Conservation (phyloP, 2,329 filamentous ascomycete genomes). For the Chlorencoelia australis region DNA sequence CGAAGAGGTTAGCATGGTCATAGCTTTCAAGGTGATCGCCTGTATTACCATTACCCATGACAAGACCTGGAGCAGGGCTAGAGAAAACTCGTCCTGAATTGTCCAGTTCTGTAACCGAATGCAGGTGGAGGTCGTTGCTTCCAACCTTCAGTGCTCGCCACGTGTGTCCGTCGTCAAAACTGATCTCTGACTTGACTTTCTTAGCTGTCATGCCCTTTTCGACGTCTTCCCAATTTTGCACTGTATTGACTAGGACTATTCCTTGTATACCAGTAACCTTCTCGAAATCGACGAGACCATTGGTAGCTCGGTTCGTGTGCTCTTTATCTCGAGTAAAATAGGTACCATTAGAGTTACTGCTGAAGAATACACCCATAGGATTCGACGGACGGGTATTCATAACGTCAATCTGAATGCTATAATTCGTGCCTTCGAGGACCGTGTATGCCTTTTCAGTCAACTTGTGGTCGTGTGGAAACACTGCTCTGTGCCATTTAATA, state of each 20-base stretch:
- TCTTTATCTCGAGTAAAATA: conserved; percentile 90
- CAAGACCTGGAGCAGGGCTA: conserved; percentile 81
- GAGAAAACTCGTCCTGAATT: conserved; percentile 86
- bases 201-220: conserved; percentile 46
- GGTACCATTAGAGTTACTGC: conserved; percentile 94
- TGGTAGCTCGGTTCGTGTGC: conserved; percentile 74
- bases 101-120: conserved; percentile 77
- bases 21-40: conserved; percentile 65
- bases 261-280: conserved; percentile 88
- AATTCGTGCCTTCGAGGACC: conserved; percentile 89
- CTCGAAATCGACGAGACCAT: conserved; percentile 85
- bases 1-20: conserved; percentile 66
- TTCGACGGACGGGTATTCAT: conserved; percentile 56
- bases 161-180: conserved; percentile 87
- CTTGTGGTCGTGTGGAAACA: conserved; percentile 75
- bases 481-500: conserved; percentile 77
- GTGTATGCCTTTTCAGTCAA: conserved; percentile 83
- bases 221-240: conserved; percentile 76
- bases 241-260: conserved; percentile 80
- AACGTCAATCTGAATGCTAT: conserved; percentile 95
- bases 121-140: conserved; percentile 64
- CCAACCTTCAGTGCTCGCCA: conserved; percentile 65
- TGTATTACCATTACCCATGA: conserved; percentile 90
- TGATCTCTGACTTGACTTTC: conserved; percentile 71
- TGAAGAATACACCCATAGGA: conserved; percentile 81